phyloP scores from a whole-genome alignment of 2,329 filamentous ascomycete species.

The Epichloe festucae region DNA sequence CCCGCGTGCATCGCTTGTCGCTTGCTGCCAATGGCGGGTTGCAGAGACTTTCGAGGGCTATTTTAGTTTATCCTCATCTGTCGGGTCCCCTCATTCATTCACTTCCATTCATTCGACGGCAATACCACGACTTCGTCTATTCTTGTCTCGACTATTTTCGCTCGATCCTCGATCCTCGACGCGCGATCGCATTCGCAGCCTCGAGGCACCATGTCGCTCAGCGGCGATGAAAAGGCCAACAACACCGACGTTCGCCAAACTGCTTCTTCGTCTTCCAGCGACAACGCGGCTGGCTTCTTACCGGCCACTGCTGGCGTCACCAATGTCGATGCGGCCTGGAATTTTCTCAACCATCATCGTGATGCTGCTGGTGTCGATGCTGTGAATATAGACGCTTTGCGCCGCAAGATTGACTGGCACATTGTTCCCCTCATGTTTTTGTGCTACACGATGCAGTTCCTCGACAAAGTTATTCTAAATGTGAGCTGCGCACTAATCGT shows the following conservation, averaged over 20 bases:
- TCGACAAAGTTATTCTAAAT: conserved; percentile 52
- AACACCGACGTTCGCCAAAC: conserved; percentile 9
- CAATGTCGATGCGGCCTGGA: conserved; percentile 32
- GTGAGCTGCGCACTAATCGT: conserved; percentile 22
- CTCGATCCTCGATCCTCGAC: background rate
- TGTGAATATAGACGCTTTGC: conserved; percentile 31
- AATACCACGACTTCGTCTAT: background rate
- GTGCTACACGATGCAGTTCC: conserved; percentile 49
- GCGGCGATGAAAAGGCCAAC: conserved; percentile 12
- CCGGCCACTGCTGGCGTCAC: conserved; percentile 4
- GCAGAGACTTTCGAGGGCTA: background rate
- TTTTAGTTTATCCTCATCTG: background rate
- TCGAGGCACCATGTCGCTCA: conserved; percentile 12
- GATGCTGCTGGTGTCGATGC: conserved; percentile 20
- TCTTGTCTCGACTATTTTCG: background rate
- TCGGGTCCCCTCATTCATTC: background rate
- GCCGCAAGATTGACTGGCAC: conserved; percentile 43
- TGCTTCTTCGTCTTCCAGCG: conserved; percentile 12
- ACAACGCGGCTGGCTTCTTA: background rate
- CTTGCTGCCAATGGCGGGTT: background rate
- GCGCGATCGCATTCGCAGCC: background rate
- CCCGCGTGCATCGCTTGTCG: background rate
- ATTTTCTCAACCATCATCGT: conserved; percentile 29
- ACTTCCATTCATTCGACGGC: background rate
- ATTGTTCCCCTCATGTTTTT: conserved; percentile 50